Percentiles rank a stretch among this genome's conserved stretches.
Conservation (phyloP, 306 rosid genomes). For the Elaeagnus macrophylla region DNA sequence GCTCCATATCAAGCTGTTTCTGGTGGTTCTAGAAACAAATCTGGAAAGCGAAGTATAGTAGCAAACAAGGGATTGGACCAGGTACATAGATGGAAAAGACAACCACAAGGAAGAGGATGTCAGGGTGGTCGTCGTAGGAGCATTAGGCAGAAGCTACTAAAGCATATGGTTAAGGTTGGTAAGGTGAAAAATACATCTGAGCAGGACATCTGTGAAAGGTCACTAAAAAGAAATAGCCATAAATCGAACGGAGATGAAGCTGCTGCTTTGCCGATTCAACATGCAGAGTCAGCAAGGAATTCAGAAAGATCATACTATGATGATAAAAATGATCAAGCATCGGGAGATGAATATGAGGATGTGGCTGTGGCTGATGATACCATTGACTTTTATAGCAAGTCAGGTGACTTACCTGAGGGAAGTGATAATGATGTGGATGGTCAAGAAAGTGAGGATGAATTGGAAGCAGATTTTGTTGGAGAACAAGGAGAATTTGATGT, state of each 20-base stretch:
- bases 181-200: conserved; percentile 10
- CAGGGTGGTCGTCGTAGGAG: conserved; percentile 35
- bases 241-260: conserved; percentile 24
- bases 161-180: conserved; percentile 19
- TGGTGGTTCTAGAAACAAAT: conserved; percentile 22
- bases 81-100: conserved; percentile 43
- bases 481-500: conserved; percentile 29
- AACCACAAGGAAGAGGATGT: conserved; percentile 24
- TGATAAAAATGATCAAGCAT: conserved; percentile 32
- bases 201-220: conserved; percentile 13
- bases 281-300: conserved; percentile 23
- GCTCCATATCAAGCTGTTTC: conserved; percentile 21
- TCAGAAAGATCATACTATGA: conserved; percentile 35
- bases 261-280: conserved; percentile 16
- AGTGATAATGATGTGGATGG: conserved; percentile 26
- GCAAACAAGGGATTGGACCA: conserved; percentile 28
- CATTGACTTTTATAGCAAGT: conserved; percentile 23
- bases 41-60: conserved; percentile 27
- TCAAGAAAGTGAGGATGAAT: conserved; percentile 15
- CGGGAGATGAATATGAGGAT: conserved; percentile 29
- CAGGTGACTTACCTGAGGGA: conserved; percentile 23
- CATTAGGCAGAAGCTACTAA: conserved; percentile 28
- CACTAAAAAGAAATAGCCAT: conserved; percentile 11
- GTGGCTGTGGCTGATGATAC: conserved; percentile 22
- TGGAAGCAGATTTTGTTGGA: conserved; percentile 7